These are phyloP conservation scores for Corynespora cassiicola DNA, from an alignment of 2,329 filamentous ascomycete genomes.

Conservation along the genomic window DNA sequence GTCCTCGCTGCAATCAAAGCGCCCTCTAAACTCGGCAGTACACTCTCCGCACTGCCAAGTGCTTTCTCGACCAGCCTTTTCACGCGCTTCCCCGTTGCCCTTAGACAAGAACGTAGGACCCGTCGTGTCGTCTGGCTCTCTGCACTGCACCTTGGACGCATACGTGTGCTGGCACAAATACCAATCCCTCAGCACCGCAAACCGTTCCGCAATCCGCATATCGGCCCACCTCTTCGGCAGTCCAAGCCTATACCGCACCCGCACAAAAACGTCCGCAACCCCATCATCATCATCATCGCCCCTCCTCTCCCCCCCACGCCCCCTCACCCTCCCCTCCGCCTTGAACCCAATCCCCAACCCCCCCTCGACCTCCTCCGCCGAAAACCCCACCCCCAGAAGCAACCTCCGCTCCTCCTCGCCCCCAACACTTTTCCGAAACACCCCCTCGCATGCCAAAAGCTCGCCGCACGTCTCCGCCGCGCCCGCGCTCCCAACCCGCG, in stretches of 20 bases:
- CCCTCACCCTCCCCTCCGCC: not conserved
- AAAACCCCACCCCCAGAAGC: slow-evolving; percentile 2
- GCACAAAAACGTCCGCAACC: slow-evolving; percentile 3
- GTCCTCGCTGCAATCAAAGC: not conserved
- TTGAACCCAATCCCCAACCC: slow-evolving; percentile 2
- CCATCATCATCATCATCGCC: too few relatives aligned
- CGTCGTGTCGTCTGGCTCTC: slow-evolving; percentile 5
- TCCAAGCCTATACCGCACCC: slow-evolving; percentile 7
- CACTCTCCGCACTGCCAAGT: not conserved
- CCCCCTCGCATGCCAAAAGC: slow-evolving; percentile 6
- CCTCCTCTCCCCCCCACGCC: not conserved
- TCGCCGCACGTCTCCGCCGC: slow-evolving; percentile 1
- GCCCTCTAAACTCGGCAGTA: slow-evolving; percentile 4
- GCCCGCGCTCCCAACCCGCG: not conserved
- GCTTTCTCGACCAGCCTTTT: slow-evolving; percentile 1
- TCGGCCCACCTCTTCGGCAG: slow-evolving; percentile 7
- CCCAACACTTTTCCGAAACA: slow-evolving; percentile 6
- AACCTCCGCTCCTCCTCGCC: not conserved
- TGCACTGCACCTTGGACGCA: slow-evolving; percentile 6
- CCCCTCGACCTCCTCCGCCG: not conserved
- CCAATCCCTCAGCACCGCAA: slow-evolving; percentile 7
- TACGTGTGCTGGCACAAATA: slow-evolving; percentile 12
- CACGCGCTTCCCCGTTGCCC: slow-evolving; percentile 3
- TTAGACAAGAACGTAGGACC: slow-evolving; percentile 8
- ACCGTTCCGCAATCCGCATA: slow-evolving; percentile 4